Conservation (phyloP, 345 rosid species). For the Salix suchowensis region DNA sequence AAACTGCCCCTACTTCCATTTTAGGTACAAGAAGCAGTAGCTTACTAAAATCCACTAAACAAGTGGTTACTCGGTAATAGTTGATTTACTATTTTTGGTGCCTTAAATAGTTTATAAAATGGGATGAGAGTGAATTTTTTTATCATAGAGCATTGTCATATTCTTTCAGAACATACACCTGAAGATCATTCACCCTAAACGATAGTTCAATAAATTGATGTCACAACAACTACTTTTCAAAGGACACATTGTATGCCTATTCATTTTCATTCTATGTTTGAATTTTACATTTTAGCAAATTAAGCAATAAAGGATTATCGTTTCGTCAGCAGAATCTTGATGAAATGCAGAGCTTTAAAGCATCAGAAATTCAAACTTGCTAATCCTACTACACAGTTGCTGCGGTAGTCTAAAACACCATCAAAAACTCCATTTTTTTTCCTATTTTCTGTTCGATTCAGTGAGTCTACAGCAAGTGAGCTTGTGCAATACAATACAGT, state of each 20-base stretch:
- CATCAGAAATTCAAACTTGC: background rate
- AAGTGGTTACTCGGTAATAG: too few species aligned
- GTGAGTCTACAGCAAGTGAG: background rate
- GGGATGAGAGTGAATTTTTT: too few species aligned
- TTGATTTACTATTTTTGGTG: too few species aligned
- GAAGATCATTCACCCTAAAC: too few species aligned
- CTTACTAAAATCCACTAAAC: too few species aligned
- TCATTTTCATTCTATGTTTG: background rate
- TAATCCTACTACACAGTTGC: background rate
- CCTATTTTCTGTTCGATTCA: background rate
- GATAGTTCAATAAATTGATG: too few species aligned
- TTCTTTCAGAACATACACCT: too few species aligned
- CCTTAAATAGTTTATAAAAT: too few species aligned
- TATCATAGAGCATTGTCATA: too few species aligned
- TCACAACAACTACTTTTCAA: background rate
- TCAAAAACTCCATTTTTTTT: background rate
- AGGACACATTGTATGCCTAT: too few species aligned
- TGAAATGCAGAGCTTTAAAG: background rate
- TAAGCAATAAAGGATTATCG: background rate
- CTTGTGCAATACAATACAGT: background rate
- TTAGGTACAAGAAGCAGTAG: too few species aligned
- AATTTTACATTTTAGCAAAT: background rate
- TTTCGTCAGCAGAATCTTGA: background rate
- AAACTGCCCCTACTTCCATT: too few species aligned
- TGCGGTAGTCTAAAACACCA: background rate